Evolutionary conservation across 1,284 basidiomycete genomes (phyloP).

Genomic region (Anthracocystis panici-leucophaei): DNA sequence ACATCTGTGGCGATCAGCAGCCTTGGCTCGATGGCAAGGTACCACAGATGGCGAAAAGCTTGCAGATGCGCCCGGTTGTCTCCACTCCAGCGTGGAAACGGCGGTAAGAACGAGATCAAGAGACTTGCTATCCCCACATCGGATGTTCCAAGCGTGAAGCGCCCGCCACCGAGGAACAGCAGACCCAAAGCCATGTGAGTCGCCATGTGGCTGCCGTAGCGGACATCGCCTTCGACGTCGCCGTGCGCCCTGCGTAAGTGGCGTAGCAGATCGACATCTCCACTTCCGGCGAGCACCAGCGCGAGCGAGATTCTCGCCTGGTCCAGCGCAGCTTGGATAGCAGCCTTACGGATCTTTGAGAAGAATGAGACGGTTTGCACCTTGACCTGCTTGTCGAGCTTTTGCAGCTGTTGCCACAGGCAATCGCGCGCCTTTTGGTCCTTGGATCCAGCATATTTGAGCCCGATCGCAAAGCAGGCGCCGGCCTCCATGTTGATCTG

Average conservation of each 20-base stretch:
- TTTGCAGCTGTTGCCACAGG: slow-evolving; percentile 83
- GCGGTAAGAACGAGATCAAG: slow-evolving; percentile 83
- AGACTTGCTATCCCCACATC: slow-evolving; percentile 90
- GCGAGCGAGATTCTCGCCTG: slow-evolving; percentile 85
- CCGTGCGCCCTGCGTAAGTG: slow-evolving; percentile 91
- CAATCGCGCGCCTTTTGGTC: slow-evolving; percentile 79
- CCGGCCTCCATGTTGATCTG: slow-evolving; percentile 74
- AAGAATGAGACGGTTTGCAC: slow-evolving; percentile 61
- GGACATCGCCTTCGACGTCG: slow-evolving; percentile 74
- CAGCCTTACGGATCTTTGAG: slow-evolving; percentile 74
- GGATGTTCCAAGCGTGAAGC: slow-evolving; percentile 90
- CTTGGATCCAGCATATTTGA: slow-evolving; percentile 85
- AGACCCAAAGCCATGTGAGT: slow-evolving; percentile 91
- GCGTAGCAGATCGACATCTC: slow-evolving; percentile 88
- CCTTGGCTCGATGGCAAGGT: slow-evolving; percentile 90
- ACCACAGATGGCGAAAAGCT: slow-evolving; percentile 94
- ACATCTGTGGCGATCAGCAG: slow-evolving; percentile 82
- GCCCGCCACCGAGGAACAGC: slow-evolving; percentile 91
- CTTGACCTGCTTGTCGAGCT: slow-evolving; percentile 74
- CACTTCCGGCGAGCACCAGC: slow-evolving; percentile 96
- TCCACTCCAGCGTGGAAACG: slow-evolving; percentile 76
- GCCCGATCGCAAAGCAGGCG: slow-evolving; percentile 87
- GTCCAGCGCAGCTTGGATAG: slow-evolving; percentile 88
- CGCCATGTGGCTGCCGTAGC: slow-evolving; percentile 90
- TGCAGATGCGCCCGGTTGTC: slow-evolving; percentile 94